Evolutionary conservation across 768 basidiomycete species (phyloP), one percentile per base, ranked within the genome.

Genomic region (Mycena floridula): DNA sequence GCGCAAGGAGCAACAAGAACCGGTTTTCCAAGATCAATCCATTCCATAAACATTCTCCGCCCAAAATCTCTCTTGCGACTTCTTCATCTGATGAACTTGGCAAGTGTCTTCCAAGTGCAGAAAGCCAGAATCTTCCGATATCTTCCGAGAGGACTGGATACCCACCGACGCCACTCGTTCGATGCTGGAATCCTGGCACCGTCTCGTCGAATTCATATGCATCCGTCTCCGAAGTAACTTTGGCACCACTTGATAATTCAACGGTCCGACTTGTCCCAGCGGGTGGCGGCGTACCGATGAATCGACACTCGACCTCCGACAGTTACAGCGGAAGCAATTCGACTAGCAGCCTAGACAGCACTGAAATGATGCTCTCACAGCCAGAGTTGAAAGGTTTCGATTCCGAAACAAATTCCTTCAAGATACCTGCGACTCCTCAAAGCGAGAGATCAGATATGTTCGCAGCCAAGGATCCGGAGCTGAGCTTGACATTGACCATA

Each of bases 401-500:
- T n/a, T n/a, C n/a, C n/a, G n/a, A n/a, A n/a, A n/a, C n/a, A n/a
- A 18, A 35, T 35, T 7, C 32, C 7, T 13, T 15, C 18, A 13
- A 35, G 18, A 35, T 35, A 7, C 32, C 32, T 3, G 13, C 32
- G 32, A 13, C 32, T 15, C 15, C 18, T 35, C 7, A 15, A 18
- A 35, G 32, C 32, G 32, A 35, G 13, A 7, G 13, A 13, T 35
- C 32, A 3, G 13, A 35, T 35, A 13, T 35, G 32, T 15, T 15
- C 21, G 61, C 58, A 36, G 48, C 53, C 22, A 64, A 73, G 55
- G 66, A 70, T 43, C 82, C 85, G 3, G 66, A 69, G 51, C 53
- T 89, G 53, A 85, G 81, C 55, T 64, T 79, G 60, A 64, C 69
- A 24, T 59, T 86, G 54, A 81, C 78, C 2, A 51, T 85, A 8